A percentile compares a stretch with the other conserved stretches of the same genome.
phyloP scores from a whole-genome alignment of 176 grass and related monocot species.

The Phyllostachys edulis region DNA sequence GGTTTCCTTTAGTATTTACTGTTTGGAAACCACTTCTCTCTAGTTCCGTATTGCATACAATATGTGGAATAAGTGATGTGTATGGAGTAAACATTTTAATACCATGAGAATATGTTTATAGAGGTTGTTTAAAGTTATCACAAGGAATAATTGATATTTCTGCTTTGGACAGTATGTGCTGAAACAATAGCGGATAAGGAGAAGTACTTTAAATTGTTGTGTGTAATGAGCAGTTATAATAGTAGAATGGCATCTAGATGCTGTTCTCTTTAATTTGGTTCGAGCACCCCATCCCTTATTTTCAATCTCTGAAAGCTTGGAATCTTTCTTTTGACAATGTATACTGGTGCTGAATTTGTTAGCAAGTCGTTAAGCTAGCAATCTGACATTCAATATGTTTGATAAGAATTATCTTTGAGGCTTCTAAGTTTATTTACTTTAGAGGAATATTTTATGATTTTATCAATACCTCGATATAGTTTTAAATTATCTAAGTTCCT shows the following conservation, averaged over 20 bases:
- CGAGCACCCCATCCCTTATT: background rate
- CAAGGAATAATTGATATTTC: background rate
- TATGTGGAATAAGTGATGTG: background rate
- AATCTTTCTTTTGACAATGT: background rate
- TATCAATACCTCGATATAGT: background rate
- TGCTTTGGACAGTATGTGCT: background rate
- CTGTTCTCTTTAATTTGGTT: background rate
- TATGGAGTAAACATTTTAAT: background rate
- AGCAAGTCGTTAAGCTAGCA: conserved; percentile 3
- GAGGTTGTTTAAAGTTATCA: background rate
- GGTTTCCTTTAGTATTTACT: background rate
- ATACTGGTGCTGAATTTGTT: background rate
- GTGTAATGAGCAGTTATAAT: background rate
- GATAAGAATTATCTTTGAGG: background rate
- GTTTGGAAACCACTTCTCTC: background rate
- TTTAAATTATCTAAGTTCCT: conserved; percentile 3
- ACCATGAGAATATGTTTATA: background rate
- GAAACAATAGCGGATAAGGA: background rate
- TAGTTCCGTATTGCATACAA: background rate
- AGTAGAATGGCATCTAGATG: conserved; percentile 2
- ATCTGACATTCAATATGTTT: background rate
- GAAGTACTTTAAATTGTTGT: background rate
- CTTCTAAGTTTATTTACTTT: background rate
- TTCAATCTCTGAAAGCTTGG: background rate
- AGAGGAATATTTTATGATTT: conserved; percentile 15